These are phyloP conservation scores for Solanum rostratum DNA, from an alignment of 257 asterid species.

Conservation along the genomic window DNA sequence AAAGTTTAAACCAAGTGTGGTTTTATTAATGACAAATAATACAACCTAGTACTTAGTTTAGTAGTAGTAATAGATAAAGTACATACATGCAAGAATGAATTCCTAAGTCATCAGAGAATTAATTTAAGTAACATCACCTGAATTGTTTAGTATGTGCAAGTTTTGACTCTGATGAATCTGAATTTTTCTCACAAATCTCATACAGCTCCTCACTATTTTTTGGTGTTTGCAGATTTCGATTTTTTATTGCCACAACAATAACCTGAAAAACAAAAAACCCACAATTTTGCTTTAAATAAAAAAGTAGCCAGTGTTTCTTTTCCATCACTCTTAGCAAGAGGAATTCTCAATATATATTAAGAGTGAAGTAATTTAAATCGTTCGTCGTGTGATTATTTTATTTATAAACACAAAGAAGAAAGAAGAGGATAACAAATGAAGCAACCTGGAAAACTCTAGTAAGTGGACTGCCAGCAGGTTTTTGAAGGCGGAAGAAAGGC, in stretches of 20 bases:
- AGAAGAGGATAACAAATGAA: not conserved
- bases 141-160: constrained; percentile 62
- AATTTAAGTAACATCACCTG: constrained; percentile 23
- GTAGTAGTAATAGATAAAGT: not conserved
- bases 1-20: not conserved
- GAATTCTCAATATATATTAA: too few relatives aligned
- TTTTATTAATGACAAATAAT: not conserved
- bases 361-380: too few relatives aligned
- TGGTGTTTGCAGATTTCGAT: constrained; percentile 29
- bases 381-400: too few relatives aligned
- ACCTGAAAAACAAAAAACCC: constrained; percentile 21
- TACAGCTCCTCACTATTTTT: constrained; percentile 38
- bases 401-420: not conserved
- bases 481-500: constrained; percentile 49
- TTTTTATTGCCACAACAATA: constrained; percentile 44
- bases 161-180: constrained; percentile 17
- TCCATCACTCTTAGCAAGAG: too few relatives aligned
- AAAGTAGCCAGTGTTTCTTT: not conserved
- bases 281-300: not conserved
- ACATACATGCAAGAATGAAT: not conserved
- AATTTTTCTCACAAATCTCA: constrained; percentile 53
- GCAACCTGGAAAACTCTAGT: constrained; percentile 41
- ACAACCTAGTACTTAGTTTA: not conserved
- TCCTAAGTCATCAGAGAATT: not conserved
- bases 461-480: constrained; percentile 61